Percentiles rank a stretch among this genome's conserved stretches.
Conservation (phyloP, 768 basidiomycete species). For the Megacollybia marginata region DNA sequence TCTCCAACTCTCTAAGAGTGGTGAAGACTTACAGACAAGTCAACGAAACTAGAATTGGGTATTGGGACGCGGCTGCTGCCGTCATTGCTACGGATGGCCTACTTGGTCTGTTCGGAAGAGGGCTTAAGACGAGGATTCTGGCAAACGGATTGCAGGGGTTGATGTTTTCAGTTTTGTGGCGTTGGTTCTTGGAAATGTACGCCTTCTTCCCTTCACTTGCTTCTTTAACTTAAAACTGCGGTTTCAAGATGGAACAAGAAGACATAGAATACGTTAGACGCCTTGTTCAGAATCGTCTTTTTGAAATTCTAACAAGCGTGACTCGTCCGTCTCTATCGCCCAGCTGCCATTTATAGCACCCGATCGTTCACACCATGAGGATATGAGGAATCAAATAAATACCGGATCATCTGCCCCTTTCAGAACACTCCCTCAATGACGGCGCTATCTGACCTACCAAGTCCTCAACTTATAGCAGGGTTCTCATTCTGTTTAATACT, state of each 20-base stretch:
- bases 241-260: conserved; percentile 27
- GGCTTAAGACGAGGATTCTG: conserved; percentile 81
- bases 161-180: conserved; percentile 91
- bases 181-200: conserved; percentile 81
- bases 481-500: conserved; percentile 22
- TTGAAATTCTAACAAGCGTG: too few species aligned
- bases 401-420: too few species aligned
- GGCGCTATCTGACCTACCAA: too few species aligned
- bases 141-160: conserved; percentile 90
- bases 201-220: conserved; percentile 19
- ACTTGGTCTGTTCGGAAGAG: conserved; percentile 79
- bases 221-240: background rate
- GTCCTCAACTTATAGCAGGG: conserved; percentile 22
- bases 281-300: too few species aligned
- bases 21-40: conserved; percentile 96
- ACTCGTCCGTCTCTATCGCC: too few species aligned
- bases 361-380: too few species aligned
- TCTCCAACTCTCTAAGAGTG: conserved; percentile 86
- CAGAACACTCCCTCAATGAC: too few species aligned
- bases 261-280: conserved; percentile 8
- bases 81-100: conserved; percentile 74
- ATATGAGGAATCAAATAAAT: too few species aligned
- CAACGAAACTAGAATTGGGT: conserved; percentile 72
- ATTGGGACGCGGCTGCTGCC: conserved; percentile 66
- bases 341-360: too few species aligned